Percentiles rank a stretch among this genome's conserved stretches.
Conservation (phyloP, 2,329 filamentous ascomycete genomes). For the Claviceps cyperi region DNA sequence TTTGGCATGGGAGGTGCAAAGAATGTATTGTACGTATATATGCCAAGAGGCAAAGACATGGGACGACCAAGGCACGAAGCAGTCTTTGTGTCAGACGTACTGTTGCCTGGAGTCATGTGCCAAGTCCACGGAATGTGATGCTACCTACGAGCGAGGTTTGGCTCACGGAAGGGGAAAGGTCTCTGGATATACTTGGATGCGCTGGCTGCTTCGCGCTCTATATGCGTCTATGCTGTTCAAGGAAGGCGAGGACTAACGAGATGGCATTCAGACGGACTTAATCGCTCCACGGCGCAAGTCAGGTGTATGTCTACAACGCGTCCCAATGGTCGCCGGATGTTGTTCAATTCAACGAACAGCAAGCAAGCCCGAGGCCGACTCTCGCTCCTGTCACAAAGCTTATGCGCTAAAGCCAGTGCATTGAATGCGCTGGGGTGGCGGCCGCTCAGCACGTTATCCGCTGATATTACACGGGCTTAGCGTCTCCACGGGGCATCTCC, state of each 20-base stretch:
- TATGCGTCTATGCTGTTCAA: no score
- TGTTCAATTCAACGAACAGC: no score
- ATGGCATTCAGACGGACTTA: no score
- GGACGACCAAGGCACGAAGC: not conserved
- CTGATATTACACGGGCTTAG: not conserved
- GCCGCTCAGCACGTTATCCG: not conserved
- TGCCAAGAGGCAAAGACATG: not conserved
- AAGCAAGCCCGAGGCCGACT: no score
- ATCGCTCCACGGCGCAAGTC: no score
- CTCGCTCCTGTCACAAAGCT: no score
- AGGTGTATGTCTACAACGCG: no score
- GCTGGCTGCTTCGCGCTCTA: no score
- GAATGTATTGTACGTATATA: not conserved
- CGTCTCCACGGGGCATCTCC: not conserved
- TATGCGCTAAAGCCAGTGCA: not conserved
- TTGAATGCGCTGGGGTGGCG: not conserved
- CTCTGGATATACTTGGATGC: no score
- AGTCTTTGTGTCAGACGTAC: not conserved
- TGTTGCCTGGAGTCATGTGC: not conserved
- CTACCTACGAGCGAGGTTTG: not conserved
- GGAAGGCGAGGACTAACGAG: no score
- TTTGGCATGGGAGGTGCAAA: not conserved
- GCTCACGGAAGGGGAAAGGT: not conserved
- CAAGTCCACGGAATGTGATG: not conserved
- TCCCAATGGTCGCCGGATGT: no score